These are phyloP conservation scores for Drosera capensis DNA, from an alignment of 148 eudicot species.

Conservation along the genomic window DNA sequence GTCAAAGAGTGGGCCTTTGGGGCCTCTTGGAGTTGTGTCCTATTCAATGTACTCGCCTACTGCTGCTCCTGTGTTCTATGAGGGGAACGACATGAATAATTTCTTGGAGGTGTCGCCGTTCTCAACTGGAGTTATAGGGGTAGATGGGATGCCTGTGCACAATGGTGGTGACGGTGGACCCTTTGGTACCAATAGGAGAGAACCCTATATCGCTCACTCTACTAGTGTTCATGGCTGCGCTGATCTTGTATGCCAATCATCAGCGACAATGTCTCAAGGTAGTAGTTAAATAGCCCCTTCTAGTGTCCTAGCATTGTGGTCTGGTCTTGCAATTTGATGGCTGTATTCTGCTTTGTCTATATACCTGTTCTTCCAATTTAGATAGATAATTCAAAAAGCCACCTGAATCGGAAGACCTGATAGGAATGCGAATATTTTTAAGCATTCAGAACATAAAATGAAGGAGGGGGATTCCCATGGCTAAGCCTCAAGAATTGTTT, in stretches of 20 bases:
- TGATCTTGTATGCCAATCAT: slow-evolving; percentile 41
- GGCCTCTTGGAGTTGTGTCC: slow-evolving; percentile 60
- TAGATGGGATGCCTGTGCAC: slow-evolving; percentile 34
- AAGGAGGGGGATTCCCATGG: too few relatives aligned
- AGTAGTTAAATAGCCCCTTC: too few relatives aligned
- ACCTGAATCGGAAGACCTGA: too few relatives aligned
- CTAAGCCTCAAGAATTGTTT: too few relatives aligned
- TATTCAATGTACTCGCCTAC: slow-evolving; percentile 55
- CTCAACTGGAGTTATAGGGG: slow-evolving; percentile 38
- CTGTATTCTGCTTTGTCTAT: not conserved
- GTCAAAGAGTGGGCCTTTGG: slow-evolving; percentile 94
- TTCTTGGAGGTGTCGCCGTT: slow-evolving; percentile 46
- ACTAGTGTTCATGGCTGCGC: slow-evolving; percentile 78
- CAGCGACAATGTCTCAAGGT: slow-evolving; percentile 39
- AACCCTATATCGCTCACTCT: slow-evolving; percentile 74
- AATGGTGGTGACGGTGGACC: slow-evolving; percentile 17
- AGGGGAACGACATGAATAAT: slow-evolving; percentile 29
- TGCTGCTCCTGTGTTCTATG: slow-evolving; percentile 38
- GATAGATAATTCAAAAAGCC: too few relatives aligned
- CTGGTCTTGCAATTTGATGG: not conserved
- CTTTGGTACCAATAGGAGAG: slow-evolving; percentile 15
- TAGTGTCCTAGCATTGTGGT: slow-evolving; percentile 1
- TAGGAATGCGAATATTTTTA: too few relatives aligned
- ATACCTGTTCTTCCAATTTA: too few relatives aligned
- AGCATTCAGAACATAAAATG: too few relatives aligned